phyloP scores from a whole-genome alignment of 2,329 filamentous ascomycete genomes.

The Colletotrichum sp. region DNA sequence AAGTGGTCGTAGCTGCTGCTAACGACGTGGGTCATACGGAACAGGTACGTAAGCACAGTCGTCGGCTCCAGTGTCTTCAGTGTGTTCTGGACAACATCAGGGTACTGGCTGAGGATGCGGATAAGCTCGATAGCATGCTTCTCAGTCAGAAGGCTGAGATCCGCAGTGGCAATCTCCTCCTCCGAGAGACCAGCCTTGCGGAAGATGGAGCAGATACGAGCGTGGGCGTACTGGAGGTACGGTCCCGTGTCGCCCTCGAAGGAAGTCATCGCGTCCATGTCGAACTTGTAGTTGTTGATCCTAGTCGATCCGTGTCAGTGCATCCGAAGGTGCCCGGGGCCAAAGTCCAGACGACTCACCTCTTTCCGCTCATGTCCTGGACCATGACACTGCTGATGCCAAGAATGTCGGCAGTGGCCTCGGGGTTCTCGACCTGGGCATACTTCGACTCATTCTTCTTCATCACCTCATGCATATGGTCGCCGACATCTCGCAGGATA shows the following conservation, averaged over 20 bases:
- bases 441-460: conserved; percentile 90
- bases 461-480: conserved; percentile 99
- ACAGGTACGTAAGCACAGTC: conserved; percentile 65
- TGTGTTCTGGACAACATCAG: conserved; percentile 83
- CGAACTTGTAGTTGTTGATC: conserved; percentile 72
- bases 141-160: conserved; percentile 72
- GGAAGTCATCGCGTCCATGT: conserved; percentile 53
- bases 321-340: conserved; percentile 17
- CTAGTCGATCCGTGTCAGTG: conserved; percentile 32
- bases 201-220: conserved; percentile 70
- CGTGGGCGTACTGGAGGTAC: conserved; percentile 84
- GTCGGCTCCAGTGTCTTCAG: conserved; percentile 82
- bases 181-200: conserved; percentile 57
- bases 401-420: conserved; percentile 80
- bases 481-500: conserved; percentile 78
- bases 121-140: conserved; percentile 75
- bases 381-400: conserved; percentile 97
- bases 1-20: conserved; percentile 84
- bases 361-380: conserved; percentile 96
- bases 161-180: conserved; percentile 64
- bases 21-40: conserved; percentile 84
- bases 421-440: conserved; percentile 83
- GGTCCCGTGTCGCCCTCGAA: conserved; percentile 84
- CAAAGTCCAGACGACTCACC: conserved; percentile 50
- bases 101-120: conserved; percentile 81